These are phyloP conservation scores for Colletotrichum somersetense DNA, from an alignment of 2,329 filamentous ascomycete genomes.

Conservation along the genomic window DNA sequence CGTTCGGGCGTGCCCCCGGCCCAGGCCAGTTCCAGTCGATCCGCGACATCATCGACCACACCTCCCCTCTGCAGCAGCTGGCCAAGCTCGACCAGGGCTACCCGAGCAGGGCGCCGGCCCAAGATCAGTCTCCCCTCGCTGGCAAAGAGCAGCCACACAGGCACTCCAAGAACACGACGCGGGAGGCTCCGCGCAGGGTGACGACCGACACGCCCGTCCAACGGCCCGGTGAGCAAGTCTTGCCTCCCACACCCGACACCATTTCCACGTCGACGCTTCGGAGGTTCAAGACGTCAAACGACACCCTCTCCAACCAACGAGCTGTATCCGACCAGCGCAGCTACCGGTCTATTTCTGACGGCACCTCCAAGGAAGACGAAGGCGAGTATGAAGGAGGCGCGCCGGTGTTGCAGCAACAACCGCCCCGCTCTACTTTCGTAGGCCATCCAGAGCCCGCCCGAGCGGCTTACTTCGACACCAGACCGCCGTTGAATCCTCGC, in stretches of 20 bases:
- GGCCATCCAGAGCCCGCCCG: conserved; percentile 45
- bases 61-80: conserved; percentile 64
- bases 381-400: conserved; percentile 41
- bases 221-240: conserved; percentile 57
- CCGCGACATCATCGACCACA: conserved; percentile 58
- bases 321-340: conserved; percentile 49
- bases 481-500: conserved; percentile 52
- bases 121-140: conserved; percentile 45
- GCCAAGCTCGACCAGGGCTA: conserved; percentile 57
- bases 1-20: conserved; percentile 48
- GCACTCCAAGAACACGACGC: conserved; percentile 60
- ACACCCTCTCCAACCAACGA: conserved; percentile 56
- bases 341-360: conserved; percentile 49
- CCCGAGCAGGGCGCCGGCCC: conserved; percentile 47
- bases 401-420: conserved; percentile 45
- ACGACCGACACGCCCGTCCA: conserved; percentile 60
- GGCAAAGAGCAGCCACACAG: conserved; percentile 44
- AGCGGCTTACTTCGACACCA: conserved; percentile 48
- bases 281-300: conserved; percentile 63
- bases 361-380: conserved; percentile 42
- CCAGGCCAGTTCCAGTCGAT: conserved; percentile 59
- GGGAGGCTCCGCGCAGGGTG: conserved; percentile 62
- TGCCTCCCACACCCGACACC: conserved; percentile 72
- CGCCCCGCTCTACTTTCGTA: conserved; percentile 51
- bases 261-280: conserved; percentile 68